These are phyloP conservation scores for Leptographium galeiforme DNA, from an alignment of 2,329 filamentous ascomycete species.

Conservation along the genomic window DNA sequence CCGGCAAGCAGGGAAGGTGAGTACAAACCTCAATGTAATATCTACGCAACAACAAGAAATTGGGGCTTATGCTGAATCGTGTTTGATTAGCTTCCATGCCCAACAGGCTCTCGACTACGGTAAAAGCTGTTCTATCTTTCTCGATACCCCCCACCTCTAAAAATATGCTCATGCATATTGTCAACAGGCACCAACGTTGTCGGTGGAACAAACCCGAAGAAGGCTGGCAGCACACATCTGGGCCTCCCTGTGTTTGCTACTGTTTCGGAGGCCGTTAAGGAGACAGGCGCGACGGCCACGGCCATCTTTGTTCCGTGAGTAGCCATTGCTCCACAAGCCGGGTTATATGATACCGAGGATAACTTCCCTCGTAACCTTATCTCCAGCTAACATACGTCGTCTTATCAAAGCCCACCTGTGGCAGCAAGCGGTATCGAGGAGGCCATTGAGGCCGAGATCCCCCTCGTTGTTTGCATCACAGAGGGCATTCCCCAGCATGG, in stretches of 20 bases:
- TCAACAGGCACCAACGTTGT: slow-evolving; percentile 81
- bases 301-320: slow-evolving; percentile 90
- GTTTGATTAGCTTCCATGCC: slow-evolving; percentile 68
- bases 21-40: slow-evolving; percentile 22
- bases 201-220: slow-evolving; percentile 97
- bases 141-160: not conserved
- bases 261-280: slow-evolving; percentile 76
- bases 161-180: not conserved
- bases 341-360: not conserved
- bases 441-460: slow-evolving; percentile 83
- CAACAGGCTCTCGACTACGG: slow-evolving; percentile 97
- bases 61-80: not conserved
- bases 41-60: slow-evolving; percentile 22
- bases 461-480: slow-evolving; percentile 92
- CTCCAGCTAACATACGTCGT: not conserved
- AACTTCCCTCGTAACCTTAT: not conserved
- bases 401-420: slow-evolving; percentile 56
- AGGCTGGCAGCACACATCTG: slow-evolving; percentile 82
- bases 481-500: slow-evolving; percentile 96
- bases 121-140: slow-evolving; percentile 38
- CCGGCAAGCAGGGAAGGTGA: slow-evolving; percentile 89
- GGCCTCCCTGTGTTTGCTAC: slow-evolving; percentile 86
- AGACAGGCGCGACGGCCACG: slow-evolving; percentile 80
- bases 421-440: slow-evolving; percentile 95
- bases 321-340: not conserved